Conservation (phyloP, 2,329 filamentous ascomycete genomes). For the Colletotrichum lentis region DNA sequence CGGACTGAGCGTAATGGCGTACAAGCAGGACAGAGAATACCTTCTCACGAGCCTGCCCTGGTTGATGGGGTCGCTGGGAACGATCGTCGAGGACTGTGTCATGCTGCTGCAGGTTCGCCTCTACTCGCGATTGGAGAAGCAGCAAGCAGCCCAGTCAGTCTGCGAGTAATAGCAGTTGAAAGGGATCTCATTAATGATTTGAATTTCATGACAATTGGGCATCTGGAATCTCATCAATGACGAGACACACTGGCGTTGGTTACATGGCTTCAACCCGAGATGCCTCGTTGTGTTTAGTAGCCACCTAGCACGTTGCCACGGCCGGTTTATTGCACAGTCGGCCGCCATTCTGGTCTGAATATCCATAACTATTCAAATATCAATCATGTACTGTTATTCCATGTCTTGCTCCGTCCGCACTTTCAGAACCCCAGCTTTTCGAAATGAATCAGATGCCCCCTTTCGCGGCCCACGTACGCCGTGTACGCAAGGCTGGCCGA, state of each 20-base stretch:
- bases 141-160: too few relatives aligned
- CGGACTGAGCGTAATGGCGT: constrained; percentile 27
- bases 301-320: too few relatives aligned
- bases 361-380: too few relatives aligned
- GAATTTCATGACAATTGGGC: too few relatives aligned
- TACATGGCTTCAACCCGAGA: background rate
- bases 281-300: too few relatives aligned
- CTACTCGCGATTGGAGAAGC: background rate
- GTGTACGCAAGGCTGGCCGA: constrained; percentile 61
- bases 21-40: constrained; percentile 23
- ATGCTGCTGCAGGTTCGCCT: constrained; percentile 22
- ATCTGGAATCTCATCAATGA: too few relatives aligned
- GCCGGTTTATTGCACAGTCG: too few relatives aligned
- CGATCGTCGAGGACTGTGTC: constrained; percentile 20
- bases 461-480: constrained; percentile 54
- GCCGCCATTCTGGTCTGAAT: too few relatives aligned
- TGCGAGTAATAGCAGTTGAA: background rate
- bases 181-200: too few relatives aligned
- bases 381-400: too few relatives aligned
- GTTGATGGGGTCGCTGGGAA: constrained; percentile 26
- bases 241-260: background rate
- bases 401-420: background rate
- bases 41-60: constrained; percentile 27
- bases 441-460: constrained; percentile 14
- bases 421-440: background rate